Base-by-base conservation (phyloP, 176 grass and related monocot genomes). In the Oryza officinalis region DNA sequence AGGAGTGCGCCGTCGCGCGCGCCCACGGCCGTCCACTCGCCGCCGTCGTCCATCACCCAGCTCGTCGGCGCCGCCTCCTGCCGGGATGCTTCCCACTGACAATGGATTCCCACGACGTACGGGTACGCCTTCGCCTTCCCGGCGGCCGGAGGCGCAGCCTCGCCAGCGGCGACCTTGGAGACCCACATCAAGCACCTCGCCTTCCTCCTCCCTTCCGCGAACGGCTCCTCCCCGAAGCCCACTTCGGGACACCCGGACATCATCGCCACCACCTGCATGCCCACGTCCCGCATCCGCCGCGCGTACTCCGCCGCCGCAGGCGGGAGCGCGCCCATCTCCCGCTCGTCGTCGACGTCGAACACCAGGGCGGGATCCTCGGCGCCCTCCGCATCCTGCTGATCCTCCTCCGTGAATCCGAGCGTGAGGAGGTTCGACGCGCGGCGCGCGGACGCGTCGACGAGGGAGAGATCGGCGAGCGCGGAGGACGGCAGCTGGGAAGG, bases 101-200 rank as follows among this genome's bases (percentile, higher is more conserved):
- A 95, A 27, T 91, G 90, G 59, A 98, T 74, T 2, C 72, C 84
- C 40, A 98, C 17, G n/a, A 91, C 35, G 76, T 90, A 92, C n/a
- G 90, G 90, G 64, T 93, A 94, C 38, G 83, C 85, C 72, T 91
- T 97, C 10, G 40, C 83, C 70, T 52, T 87, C 38, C 72, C 75
- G 38, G 78, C 69, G 3, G 79, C 82, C 25, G 57, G 74, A 10
- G 26, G 82, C 49, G 32, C 80, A 20, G 57, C 31, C 52, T 78
- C 86, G 74, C 71, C 85, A 2, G 72, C 54, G 71, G 37, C 66
- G 41, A 72, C 67, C 26, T 64, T 83, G 77, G 86, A 91, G 6
- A 87, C 85, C 92, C 95, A 93, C 75, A 91, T 65, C 76, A 93
- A 65, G 74, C 89, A 93, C 95, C 84, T 94, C 26, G 89, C 65